These are phyloP conservation scores for Boletus sp. DNA, from an alignment of 768 basidiomycete genomes.

Conservation along the genomic window DNA sequence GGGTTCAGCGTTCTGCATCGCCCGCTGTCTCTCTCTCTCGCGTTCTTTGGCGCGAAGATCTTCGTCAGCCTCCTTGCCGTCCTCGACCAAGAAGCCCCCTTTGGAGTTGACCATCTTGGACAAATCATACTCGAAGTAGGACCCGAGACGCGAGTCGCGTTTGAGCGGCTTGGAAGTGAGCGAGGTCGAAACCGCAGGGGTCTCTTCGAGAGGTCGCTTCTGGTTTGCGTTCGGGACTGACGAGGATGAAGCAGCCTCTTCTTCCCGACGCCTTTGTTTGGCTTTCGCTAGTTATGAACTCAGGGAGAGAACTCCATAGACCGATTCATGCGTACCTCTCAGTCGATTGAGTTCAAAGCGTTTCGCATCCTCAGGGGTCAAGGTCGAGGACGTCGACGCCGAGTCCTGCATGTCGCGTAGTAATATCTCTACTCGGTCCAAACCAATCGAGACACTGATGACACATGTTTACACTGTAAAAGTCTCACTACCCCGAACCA, in stretches of 20 bases:
- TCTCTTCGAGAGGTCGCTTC: constrained; percentile 66
- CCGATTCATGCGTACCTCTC: constrained; percentile 46
- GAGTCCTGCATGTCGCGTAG: constrained; percentile 5
- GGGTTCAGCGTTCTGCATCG: constrained; percentile 71
- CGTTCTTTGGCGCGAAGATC: constrained; percentile 73
- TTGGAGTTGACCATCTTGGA: constrained; percentile 96
- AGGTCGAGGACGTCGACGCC: constrained; percentile 14
- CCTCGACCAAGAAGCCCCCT: constrained; percentile 92
- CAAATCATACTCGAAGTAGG: constrained; percentile 95
- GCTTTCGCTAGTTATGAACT: constrained; percentile 58
- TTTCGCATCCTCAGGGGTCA: constrained; percentile 67
- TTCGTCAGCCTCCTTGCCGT: constrained; percentile 78
- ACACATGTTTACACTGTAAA: constrained; percentile 11
- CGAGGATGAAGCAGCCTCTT: constrained; percentile 46
- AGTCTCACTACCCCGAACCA: not conserved
- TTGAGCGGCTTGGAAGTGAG: constrained; percentile 59
- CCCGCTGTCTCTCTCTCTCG: constrained; percentile 74
- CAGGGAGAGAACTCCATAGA: not conserved
- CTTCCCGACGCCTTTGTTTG: constrained; percentile 63
- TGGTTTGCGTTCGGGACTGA: constrained; percentile 56
- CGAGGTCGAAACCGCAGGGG: constrained; percentile 55
- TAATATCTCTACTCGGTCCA: not conserved
- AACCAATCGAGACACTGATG: constrained; percentile 7
- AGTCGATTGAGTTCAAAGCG: constrained; percentile 77
- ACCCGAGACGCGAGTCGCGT: constrained; percentile 77